Base-by-base conservation (phyloP, 2,329 filamentous ascomycete genomes). In the Talaromyces sp. region DNA sequence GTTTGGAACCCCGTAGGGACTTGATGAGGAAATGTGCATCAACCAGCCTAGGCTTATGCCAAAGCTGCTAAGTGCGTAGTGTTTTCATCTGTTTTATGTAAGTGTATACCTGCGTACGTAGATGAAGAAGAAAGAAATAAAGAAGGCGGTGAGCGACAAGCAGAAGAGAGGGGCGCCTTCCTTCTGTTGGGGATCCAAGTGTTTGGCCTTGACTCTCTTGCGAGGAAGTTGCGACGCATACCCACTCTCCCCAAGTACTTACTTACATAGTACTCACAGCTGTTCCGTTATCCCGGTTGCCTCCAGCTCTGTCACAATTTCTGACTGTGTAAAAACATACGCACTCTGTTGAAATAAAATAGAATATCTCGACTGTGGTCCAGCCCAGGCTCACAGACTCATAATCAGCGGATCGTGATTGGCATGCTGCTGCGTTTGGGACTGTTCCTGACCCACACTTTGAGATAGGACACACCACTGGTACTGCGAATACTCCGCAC, bases 401-500 rank as follows among this genome's bases (percentile, higher is more conserved):
- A 54, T 54, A 54, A 54, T 54, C 50, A 54, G 27, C 50, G 10
- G 17, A 37, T 22, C 22, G 45, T 54, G 60, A 62, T 62, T 62
- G 59, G 59, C 45, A 39, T 52, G 59, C 33, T 17, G 57, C 50
- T 54, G 50, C 17, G 57, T 45, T 35, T 59, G 31, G 58, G 43
- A 39, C 35, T 33, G 60, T 62, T 62, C 60, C 60, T 62, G 60
- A 54, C 60, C 60, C 60, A 43, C 60, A 41, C 60, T 31, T 37
- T 13, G 33, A 56, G 31, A 56, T 56, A 56, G 25, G 25, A 39
- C 50, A 52, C 17, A 62, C 31, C 15, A 39, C 33, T n/a, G 17
- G 35, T n/a, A 35, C n/a, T 39, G 31, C n/a, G 52, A 52, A 50
- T 62, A 62, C 60, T 62, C 60, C 60, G 47, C 60, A 62, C n/a